These are phyloP conservation scores for Pistacia vera DNA, from an alignment of 345 rosid species.

Conservation along the genomic window DNA sequence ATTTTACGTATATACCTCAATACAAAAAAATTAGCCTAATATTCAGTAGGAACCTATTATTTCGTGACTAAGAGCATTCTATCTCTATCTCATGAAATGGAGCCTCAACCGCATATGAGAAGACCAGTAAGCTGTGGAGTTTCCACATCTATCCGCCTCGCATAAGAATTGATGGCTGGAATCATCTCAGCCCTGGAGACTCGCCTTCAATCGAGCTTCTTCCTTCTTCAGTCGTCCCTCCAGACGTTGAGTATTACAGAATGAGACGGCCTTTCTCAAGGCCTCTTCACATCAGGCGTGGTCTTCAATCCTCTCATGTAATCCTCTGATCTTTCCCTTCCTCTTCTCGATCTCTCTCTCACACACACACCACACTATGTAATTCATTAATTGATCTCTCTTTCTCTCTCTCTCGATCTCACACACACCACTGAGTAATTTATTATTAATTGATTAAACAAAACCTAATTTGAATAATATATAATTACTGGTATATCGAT, in stretches of 20 bases:
- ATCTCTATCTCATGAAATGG: not conserved
- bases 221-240: constrained; percentile 24
- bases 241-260: constrained; percentile 26
- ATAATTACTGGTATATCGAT: too few relatives aligned
- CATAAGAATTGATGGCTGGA: constrained; percentile 21
- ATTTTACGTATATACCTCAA: too few relatives aligned
- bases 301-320: constrained; percentile 26
- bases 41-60: too few relatives aligned
- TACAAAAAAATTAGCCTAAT: too few relatives aligned
- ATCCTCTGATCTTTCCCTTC: not conserved
- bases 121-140: constrained; percentile 19
- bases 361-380: too few relatives aligned
- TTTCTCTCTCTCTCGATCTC: too few relatives aligned
- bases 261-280: constrained; percentile 15
- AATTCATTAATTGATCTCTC: too few relatives aligned
- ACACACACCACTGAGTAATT: too few relatives aligned
- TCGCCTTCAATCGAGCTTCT: constrained; percentile 25
- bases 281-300: constrained; percentile 25
- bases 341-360: too few relatives aligned
- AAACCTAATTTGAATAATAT: too few relatives aligned
- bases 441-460: too few relatives aligned
- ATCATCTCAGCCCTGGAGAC: constrained; percentile 22
- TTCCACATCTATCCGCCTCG: constrained; percentile 18
- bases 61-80: too few relatives aligned
- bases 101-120: not conserved